Evolutionary conservation across 495 filamentous ascomycete genomes (phyloP).

Genomic region (Annulohypoxylon nitens): DNA sequence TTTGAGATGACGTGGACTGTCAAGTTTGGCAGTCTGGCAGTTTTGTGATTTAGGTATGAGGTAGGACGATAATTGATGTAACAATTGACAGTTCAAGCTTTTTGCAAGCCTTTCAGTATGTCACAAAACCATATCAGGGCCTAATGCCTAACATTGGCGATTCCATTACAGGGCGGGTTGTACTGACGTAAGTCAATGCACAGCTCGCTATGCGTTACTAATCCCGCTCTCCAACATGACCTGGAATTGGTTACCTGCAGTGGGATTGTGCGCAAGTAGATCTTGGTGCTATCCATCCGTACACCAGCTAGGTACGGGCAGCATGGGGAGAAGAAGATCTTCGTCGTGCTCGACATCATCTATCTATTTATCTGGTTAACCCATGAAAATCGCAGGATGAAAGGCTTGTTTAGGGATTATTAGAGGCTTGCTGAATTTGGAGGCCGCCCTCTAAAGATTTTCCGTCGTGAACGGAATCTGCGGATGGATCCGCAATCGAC

Average conservation of each 20-base stretch:
- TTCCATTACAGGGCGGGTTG: background rate
- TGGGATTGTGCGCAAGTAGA: constrained; percentile 13
- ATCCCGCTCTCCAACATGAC: constrained; percentile 8
- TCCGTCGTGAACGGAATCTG: constrained; percentile 10
- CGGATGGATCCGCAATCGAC: constrained; percentile 27
- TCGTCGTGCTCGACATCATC: constrained; percentile 1
- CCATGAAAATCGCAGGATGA: background rate
- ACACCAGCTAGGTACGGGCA: background rate
- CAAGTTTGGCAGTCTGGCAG: background rate
- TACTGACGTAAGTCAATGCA: constrained; percentile 18
- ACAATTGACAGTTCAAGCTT: constrained; percentile 26
- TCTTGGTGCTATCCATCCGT: constrained; percentile 10
- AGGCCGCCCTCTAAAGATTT: constrained; percentile 19
- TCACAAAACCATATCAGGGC: constrained; percentile 1
- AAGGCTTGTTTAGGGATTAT: background rate
- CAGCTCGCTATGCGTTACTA: background rate
- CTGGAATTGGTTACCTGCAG: background rate
- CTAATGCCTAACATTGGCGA: background rate
- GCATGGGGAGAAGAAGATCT: background rate
- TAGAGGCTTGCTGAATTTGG: background rate
- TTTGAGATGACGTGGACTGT: constrained; percentile 38
- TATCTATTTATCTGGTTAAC: background rate
- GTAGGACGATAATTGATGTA: constrained; percentile 29
- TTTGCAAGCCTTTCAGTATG: constrained; percentile 24
- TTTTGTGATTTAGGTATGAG: background rate